Base-by-base conservation (phyloP, 352 stramenopile species). In the Globisporangium emineosum region DNA sequence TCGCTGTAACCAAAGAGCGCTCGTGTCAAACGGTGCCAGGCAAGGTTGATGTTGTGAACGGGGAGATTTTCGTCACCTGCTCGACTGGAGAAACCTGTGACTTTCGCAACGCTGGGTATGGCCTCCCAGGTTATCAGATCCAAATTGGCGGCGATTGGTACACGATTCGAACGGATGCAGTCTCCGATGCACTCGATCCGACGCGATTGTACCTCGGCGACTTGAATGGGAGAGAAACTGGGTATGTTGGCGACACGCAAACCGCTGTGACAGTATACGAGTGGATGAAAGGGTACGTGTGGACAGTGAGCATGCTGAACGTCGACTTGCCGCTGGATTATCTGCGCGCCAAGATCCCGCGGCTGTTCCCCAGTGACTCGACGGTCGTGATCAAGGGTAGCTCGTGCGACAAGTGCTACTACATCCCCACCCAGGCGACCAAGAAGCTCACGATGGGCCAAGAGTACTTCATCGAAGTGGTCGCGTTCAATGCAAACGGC, bases 401-500 rank as follows among this genome's bases (percentile, higher is more conserved):
- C 42, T 32, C 72, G 9, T 92, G 83, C 43, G 32, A 65, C 25
- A 89, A 88, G 62, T 92, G 83, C 64, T 89, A 92, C 59, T 89
- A 90, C 65, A 32, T 92, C 1, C 83, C 83, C 0, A 78, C 65
- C 0, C 72, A 86, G 37, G 85, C 83, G 9, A 78, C 68, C 13
- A 88, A 78, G 53, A 81, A 72, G 23, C 71, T 91, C 13, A 77
- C 68, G 0, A 82, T 86, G 67, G 88, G 78, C 0, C 83, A 84
- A 10, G 53, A 81, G 17, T 97, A 97, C 65, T 91, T 86, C 56
- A 75, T 97, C 29, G 75, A 90, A 55, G 82, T 86, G 0, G 78
- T 86, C 59, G 83, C 83, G 15, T 89, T 83, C 61, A 97, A 97
- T 42, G 63, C 45, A 8, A 87, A 85, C 32, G 93, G 88, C 15